A percentile compares a stretch with the other conserved stretches of the same genome.
Conservation (phyloP, 768 basidiomycete genomes). For the Mycena leptocephala region DNA sequence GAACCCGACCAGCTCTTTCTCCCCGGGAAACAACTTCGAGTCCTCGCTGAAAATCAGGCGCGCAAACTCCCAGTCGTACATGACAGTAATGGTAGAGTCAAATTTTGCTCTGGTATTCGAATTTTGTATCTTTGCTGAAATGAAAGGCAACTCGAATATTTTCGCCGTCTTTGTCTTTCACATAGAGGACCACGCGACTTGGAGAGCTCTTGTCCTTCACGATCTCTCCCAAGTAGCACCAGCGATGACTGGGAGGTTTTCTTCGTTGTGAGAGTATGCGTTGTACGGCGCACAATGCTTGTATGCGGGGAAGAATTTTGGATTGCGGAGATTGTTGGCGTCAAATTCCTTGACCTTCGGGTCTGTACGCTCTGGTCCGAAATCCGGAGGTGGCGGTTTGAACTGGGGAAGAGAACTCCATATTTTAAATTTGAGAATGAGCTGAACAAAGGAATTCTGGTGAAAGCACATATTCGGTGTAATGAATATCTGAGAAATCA, state of each 20-base stretch:
- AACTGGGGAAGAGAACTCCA: not conserved
- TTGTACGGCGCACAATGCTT: conserved; percentile 18
- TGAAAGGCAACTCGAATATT: not conserved
- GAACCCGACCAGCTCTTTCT: conserved; percentile 35
- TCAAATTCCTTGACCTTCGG: not conserved
- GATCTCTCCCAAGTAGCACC: conserved; percentile 32
- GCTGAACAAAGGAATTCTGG: not conserved
- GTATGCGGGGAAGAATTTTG: conserved; percentile 26
- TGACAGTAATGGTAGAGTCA: conserved; percentile 21
- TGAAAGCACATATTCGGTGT: no score
- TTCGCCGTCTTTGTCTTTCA: conserved; percentile 10
- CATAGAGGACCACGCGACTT: not conserved
- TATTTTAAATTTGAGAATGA: not conserved
- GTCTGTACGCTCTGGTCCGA: conserved; percentile 1
- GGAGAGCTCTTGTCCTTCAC: not conserved
- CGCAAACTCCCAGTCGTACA: conserved; percentile 32
- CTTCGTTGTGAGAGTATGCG: not conserved
- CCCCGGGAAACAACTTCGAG: conserved; percentile 12
- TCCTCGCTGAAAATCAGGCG: conserved; percentile 32
- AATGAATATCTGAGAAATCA: no score
- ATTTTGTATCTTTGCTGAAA: not conserved
- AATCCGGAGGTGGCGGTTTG: not conserved
- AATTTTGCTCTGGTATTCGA: conserved; percentile 10
- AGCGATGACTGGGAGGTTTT: conserved; percentile 15
- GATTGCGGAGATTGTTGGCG: conserved; percentile 23